Base-by-base conservation (phyloP, 257 asterid genomes). In the Osmanthus fragrans region DNA sequence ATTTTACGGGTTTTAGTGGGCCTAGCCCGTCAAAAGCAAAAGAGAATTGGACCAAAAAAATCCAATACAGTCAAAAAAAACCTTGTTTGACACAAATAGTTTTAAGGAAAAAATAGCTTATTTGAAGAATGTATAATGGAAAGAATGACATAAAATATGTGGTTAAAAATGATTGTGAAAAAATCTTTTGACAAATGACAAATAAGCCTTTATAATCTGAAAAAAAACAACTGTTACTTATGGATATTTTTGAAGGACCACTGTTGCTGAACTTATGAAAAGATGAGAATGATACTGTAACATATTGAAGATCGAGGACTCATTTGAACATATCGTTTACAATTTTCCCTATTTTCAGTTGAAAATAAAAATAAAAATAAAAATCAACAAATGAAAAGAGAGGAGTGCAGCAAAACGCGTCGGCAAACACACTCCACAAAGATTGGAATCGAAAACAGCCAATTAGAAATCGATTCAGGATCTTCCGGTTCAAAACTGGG, bases 381-480 rank as follows among this genome's bases (percentile, higher is more conserved):
- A 51, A 18, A 51, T 51, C 63, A 51, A 51, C 25, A 4, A 19
- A 51, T 51, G 67, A 60, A 60, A 60, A 60, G 32, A 25, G 19
- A 8, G 69, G 69, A 25, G 69, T 6, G 69, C 19, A 27, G 34
- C 36, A 63, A 27, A 25, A 70, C 74, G 74, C 74, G 75, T 63
- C 74, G 33, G 21, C 63, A 23, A 71, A 42, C 23, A 40, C 9
- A 25, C 30, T 40, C 70, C 76, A 49, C 58, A 56, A 54, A n/a
- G 16, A 56, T 63, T 18, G 23, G 74, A 76, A 76, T 76, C 68
- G 49, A 19, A 2, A 47, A 19, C 8, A 65, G 80, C 74, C 80
- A 68, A 68, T 75, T 30, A 13, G 47, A 66, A 32, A 76, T 45
- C 42, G 73, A 75, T 4, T 67, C 21, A 39, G 74, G 80, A 63